These are phyloP conservation scores for Phytophthora hybrid DNA, from an alignment of 352 stramenopile genomes.

Conservation along the genomic window DNA sequence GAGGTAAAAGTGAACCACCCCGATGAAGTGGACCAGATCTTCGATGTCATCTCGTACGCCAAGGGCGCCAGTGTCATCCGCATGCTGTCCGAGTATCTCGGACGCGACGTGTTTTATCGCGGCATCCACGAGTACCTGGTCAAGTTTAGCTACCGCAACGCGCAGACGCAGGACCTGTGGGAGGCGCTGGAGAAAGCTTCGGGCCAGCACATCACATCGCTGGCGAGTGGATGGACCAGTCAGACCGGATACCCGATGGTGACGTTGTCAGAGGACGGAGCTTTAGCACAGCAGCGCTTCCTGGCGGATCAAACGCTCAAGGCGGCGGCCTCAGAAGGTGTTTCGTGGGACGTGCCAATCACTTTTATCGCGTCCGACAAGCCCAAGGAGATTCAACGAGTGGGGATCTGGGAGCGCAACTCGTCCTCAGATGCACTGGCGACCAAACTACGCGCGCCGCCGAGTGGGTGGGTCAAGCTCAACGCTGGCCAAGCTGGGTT, in stretches of 20 bases:
- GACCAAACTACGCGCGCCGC: conserved; percentile 45
- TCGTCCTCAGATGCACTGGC: conserved; percentile 55
- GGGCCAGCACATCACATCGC: conserved; percentile 89
- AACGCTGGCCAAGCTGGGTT: conserved; percentile 96
- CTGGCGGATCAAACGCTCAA: conserved; percentile 89
- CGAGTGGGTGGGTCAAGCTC: conserved; percentile 92
- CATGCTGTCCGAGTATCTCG: conserved; percentile 82
- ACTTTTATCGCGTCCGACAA: conserved; percentile 66
- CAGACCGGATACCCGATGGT: conserved; percentile 95
- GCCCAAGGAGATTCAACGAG: conserved; percentile 53
- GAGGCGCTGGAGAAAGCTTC: conserved; percentile 91
- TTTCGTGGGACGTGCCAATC: conserved; percentile 88
- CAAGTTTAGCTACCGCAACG: conserved; percentile 94
- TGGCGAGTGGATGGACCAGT: conserved; percentile 95
- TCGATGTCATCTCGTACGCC: conserved; percentile 98
- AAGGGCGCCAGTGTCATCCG: conserved; percentile 91
- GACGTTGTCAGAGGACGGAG: conserved; percentile 66
- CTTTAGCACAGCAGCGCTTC: conserved; percentile 93
- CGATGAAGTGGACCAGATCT: conserved; percentile 98
- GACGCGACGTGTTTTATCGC: conserved; percentile 77
- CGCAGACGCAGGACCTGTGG: conserved; percentile 96
- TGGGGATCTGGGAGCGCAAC: conserved; percentile 68
- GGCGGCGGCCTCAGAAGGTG: conserved; percentile 26
- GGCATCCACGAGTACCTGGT: conserved; percentile 96
- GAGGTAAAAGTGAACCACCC: conserved; percentile 94